phyloP scores from a whole-genome alignment of 2,329 filamentous ascomycete species.

The Zalaria sp. region DNA sequence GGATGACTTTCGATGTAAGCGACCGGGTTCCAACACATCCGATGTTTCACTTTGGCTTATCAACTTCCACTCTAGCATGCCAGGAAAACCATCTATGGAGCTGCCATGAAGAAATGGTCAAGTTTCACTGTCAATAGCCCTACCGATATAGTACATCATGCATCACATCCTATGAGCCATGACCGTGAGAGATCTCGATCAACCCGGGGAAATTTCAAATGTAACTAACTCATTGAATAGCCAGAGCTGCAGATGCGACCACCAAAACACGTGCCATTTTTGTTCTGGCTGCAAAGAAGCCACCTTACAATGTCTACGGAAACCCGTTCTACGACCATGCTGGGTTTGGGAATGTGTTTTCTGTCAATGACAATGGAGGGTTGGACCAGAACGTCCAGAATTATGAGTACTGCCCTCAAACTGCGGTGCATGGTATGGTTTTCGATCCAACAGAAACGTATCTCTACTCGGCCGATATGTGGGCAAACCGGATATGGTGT shows the following conservation, averaged over 20 bases:
- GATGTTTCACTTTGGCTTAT: too few species aligned
- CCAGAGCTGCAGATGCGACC: slow-evolving; percentile 50
- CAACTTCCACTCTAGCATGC: slow-evolving; percentile 42
- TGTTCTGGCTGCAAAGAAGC: slow-evolving; percentile 61
- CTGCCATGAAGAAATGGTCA: slow-evolving; percentile 88
- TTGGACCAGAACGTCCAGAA: slow-evolving; percentile 55
- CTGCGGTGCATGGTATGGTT: slow-evolving; percentile 70
- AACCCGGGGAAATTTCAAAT: too few species aligned
- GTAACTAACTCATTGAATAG: background rate
- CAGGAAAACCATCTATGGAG: slow-evolving; percentile 75
- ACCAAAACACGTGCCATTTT: slow-evolving; percentile 86
- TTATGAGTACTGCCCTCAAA: slow-evolving; percentile 54
- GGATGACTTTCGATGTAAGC: slow-evolving; percentile 80
- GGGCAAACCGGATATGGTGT: slow-evolving; percentile 70
- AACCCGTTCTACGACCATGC: slow-evolving; percentile 85
- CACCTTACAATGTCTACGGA: slow-evolving; percentile 73
- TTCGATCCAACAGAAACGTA: slow-evolving; percentile 61
- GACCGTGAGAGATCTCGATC: slow-evolving; percentile 27
- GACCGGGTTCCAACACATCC: background rate
- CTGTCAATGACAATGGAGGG: slow-evolving; percentile 41
- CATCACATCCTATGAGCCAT: slow-evolving; percentile 61
- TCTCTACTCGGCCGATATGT: slow-evolving; percentile 67
- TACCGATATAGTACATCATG: slow-evolving; percentile 60
- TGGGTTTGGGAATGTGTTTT: slow-evolving; percentile 67
- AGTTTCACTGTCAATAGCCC: slow-evolving; percentile 66